These are phyloP conservation scores for Metschnikowia henanensis DNA, from an alignment of 805 yeast genomes.

Conservation along the genomic window DNA sequence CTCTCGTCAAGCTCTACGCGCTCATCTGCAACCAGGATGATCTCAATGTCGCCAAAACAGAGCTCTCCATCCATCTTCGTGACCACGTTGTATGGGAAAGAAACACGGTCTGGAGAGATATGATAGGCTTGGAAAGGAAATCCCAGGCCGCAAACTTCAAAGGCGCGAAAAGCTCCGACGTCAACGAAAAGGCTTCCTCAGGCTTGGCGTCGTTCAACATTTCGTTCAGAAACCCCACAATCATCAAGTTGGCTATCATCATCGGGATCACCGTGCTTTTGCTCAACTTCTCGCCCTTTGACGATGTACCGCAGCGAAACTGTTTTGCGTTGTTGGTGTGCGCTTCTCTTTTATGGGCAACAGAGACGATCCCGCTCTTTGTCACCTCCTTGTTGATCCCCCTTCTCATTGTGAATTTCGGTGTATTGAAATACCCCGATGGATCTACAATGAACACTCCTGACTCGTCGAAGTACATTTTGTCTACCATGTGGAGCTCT, in stretches of 20 bases:
- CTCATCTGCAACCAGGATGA: slow-evolving; percentile 37
- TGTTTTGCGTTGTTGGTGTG: slow-evolving; percentile 69
- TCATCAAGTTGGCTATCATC: slow-evolving; percentile 49
- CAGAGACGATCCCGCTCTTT: slow-evolving; percentile 51
- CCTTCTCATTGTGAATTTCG: slow-evolving; percentile 45
- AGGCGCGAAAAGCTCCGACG: slow-evolving; percentile 1
- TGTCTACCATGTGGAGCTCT: slow-evolving; percentile 53
- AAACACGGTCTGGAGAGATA: slow-evolving; percentile 56
- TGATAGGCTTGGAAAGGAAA: slow-evolving; percentile 70
- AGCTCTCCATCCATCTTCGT: slow-evolving; percentile 54
- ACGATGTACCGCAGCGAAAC: slow-evolving; percentile 64
- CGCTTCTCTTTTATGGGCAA: slow-evolving; percentile 51
- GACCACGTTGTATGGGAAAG: slow-evolving; percentile 59
- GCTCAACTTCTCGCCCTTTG: slow-evolving; percentile 56
- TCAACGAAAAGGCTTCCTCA: slow-evolving; percentile 11
- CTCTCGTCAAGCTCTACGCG: slow-evolving; percentile 32
- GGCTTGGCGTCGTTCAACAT: slow-evolving; percentile 17
- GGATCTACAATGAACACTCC: slow-evolving; percentile 45
- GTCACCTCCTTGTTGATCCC: slow-evolving; percentile 52
- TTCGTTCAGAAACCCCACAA: slow-evolving; percentile 21
- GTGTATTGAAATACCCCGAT: slow-evolving; percentile 49
- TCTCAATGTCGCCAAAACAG: slow-evolving; percentile 48
- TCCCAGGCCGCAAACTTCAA: slow-evolving; percentile 63
- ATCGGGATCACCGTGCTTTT: slow-evolving; percentile 53
- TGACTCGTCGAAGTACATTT: slow-evolving; percentile 44